Evolutionary conservation across 2,329 filamentous ascomycete species (phyloP), one percentile per base, ranked within the genome.

Genomic region (Trichophyton benhamiae): DNA sequence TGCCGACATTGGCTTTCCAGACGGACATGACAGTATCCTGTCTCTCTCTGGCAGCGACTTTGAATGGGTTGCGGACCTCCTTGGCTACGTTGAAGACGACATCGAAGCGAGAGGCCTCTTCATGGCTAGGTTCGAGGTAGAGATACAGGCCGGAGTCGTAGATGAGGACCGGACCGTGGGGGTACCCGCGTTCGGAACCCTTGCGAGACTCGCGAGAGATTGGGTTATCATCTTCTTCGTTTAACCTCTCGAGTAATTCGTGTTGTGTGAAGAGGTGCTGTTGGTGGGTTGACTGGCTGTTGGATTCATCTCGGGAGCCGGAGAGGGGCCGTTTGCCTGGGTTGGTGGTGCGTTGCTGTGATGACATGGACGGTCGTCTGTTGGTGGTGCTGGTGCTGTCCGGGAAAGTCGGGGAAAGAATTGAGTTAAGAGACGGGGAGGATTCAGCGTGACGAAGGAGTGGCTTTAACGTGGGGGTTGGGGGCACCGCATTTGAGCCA

Each of bases 81-180:
- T 83, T 85, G 5, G 83, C 83, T 27, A 86, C 83, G 64, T 86
- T 86, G 65, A 86, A 76, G 20, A 86, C 79, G 2, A 85, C 82
- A 66, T 86, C 83, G 63, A 85, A 86, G 44, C 78, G 72, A 3
- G 78, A 76, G 1, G 82, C 83, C 69, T 85, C 82, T 61, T 82
- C 78, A 4, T 77, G 79, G 2, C 79, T 85, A 0, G 83, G 83
- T 68, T 86, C 83, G 60, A 85, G 76, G 65, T 85, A 86, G 3
- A 86, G 76, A 66, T 82, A 85, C 2, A 86, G 78, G 1, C 81
- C 78, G 11, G 80, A 79, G 61, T 84, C 82, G 65, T 86, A 85
- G 22, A 86, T 85, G 64, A 80, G 80, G 48, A 86, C 83, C 0
- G 83, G 83, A 0, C 83, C 83, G 66, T 86, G 79, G 0, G 83